These are phyloP conservation scores for Xenosphaeropsis pyriputrescens DNA, from an alignment of 2,329 filamentous ascomycete species.

Conservation along the genomic window DNA sequence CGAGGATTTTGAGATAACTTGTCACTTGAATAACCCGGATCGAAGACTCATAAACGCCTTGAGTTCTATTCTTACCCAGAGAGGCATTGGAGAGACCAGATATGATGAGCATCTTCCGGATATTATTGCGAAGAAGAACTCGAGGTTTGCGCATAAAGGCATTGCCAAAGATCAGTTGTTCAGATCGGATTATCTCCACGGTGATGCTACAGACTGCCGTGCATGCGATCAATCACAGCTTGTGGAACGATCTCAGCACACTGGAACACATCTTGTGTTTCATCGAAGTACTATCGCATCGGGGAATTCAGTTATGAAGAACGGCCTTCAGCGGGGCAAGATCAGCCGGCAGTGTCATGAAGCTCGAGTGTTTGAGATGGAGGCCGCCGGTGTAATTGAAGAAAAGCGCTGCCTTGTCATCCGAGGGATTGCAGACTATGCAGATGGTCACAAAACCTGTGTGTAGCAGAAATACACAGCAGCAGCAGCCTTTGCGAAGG, in stretches of 20 bases:
- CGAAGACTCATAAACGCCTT: background rate
- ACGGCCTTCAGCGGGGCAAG: background rate
- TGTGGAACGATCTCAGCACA: background rate
- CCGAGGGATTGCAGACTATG: slow-evolving; percentile 6
- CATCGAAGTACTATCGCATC: slow-evolving; percentile 1
- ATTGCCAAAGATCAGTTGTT: background rate
- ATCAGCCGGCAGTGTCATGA: no score
- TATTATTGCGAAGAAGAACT: background rate
- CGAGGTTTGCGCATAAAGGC: background rate
- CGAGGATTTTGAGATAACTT: background rate
- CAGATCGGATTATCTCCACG: background rate
- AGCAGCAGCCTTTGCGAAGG: background rate
- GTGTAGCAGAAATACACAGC: slow-evolving; percentile 5
- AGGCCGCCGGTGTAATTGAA: slow-evolving; percentile 4
- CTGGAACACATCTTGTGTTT: background rate
- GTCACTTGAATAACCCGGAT: background rate
- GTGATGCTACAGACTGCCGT: background rate
- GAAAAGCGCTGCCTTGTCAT: slow-evolving; percentile 3
- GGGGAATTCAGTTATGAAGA: slow-evolving; percentile 1
- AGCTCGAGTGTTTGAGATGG: slow-evolving; percentile 5
- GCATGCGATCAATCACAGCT: background rate
- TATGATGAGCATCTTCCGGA: background rate
- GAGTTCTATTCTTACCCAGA: background rate
- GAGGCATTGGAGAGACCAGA: background rate
- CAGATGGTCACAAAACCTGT: slow-evolving; percentile 4